Conservation (phyloP, 2,329 filamentous ascomycete genomes). For the Nothopassalora personata region DNA sequence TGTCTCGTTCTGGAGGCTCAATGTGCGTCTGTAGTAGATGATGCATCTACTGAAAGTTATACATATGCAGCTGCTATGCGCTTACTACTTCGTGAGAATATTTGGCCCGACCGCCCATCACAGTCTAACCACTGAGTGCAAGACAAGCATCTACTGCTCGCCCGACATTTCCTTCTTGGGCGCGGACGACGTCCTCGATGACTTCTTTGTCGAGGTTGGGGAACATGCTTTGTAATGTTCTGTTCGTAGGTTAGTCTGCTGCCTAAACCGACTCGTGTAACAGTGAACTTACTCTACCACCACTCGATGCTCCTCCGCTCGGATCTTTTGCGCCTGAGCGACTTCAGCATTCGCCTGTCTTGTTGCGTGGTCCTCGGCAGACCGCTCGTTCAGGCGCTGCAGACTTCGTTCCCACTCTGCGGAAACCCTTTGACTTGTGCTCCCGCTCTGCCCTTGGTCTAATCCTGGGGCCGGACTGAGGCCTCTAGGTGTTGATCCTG, state of each 20-base stretch:
- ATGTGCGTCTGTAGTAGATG: too few relatives aligned
- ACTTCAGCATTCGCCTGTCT: conserved; percentile 84
- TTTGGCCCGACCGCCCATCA: too few relatives aligned
- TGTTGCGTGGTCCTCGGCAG: conserved; percentile 78
- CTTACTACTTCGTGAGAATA: too few relatives aligned
- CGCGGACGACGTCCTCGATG: conserved; percentile 92
- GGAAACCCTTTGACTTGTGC: conserved; percentile 27
- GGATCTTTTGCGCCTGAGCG: conserved; percentile 78
- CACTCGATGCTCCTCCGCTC: conserved; percentile 78
- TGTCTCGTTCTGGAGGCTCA: too few relatives aligned
- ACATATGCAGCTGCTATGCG: too few relatives aligned
- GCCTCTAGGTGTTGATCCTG: conserved; percentile 43
- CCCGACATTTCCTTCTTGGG: conserved; percentile 73
- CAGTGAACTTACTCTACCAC: conserved; percentile 63
- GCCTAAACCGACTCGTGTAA: background rate
- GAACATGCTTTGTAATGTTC: conserved; percentile 90
- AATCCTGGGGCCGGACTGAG: conserved; percentile 41
- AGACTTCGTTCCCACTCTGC: conserved; percentile 26
- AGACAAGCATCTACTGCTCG: conserved; percentile 46
- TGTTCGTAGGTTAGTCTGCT: conserved; percentile 20
- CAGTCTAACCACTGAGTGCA: conserved; percentile 33
- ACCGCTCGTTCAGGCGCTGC: conserved; percentile 46
- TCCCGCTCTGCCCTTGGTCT: conserved; percentile 17
- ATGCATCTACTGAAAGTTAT: too few relatives aligned
- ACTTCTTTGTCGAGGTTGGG: conserved; percentile 89